Evolutionary conservation across 176 grass and related monocot species (phyloP), one percentile per base, ranked within the genome.

Genomic region (Cocos nucifera): DNA sequence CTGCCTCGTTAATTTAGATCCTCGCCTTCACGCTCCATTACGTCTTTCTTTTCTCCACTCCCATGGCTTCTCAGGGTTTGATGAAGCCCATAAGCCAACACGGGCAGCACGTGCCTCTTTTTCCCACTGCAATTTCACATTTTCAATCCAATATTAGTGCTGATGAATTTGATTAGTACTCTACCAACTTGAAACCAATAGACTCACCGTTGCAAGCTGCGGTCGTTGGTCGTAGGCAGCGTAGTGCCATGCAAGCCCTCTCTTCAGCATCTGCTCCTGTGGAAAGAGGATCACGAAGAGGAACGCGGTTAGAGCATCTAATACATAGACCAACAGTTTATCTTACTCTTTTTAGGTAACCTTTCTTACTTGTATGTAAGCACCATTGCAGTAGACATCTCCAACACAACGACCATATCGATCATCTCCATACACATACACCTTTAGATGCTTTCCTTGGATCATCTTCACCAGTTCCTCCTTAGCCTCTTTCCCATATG

Each of bases 241-340:
- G 28, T 91, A 91, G 67, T 97, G 93, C 84, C 84, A 97, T 54
- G 87, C 76, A 53, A 97, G 65, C 19, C 87, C 92, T 73, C 78
- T 88, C 76, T 85, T 88, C 24, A 91, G 70, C 93, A 97, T 88
- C 72, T 83, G 63, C 58, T 83, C 87, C 87, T 88, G 54, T 44
- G 25, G 1, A 2, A 69, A 57, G 65, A 28, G 2, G 22, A 49
- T 16, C 17, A 16, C 1, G 14, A 1, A 22, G 4, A 17, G 28
- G 28, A 30, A 30, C 4, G 5, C 28, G 26, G 12, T 23, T 24
- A 72, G 25, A 19, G 54, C 6, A 63, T 17, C 0, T 55, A 53
- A 65, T 55, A 22, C 15, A 4, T 15, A 56, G 69, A 23, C 54
- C 35, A 63, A 23, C 59, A 23, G 53, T 32, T 57, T 19, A 25